Evolutionary conservation across 2,329 filamentous ascomycete genomes (phyloP).

Genomic region (Geosmithia putterillii): DNA sequence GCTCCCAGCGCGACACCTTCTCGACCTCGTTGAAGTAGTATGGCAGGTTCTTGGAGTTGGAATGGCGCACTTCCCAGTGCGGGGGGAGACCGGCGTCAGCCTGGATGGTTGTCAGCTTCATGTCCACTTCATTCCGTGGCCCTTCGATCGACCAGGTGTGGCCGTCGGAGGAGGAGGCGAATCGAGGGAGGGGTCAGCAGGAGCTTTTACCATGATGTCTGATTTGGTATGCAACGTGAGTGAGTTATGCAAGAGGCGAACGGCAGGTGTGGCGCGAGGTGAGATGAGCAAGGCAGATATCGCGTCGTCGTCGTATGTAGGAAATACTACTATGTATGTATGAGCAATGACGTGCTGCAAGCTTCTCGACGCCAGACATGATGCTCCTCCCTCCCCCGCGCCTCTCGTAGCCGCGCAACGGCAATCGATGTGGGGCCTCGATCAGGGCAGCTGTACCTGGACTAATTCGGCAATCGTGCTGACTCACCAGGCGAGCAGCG

Average conservation of each 20-base stretch:
- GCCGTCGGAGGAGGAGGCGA: neutral
- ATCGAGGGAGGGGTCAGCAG: neutral
- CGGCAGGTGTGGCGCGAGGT: too few relatives aligned
- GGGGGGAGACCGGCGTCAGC: conserved; percentile 69
- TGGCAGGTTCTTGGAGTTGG: conserved; percentile 94
- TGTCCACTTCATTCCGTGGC: too few relatives aligned
- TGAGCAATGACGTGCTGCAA: neutral
- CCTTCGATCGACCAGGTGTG: too few relatives aligned
- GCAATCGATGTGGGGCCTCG: neutral
- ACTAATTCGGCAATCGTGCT: too few relatives aligned
- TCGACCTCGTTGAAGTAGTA: conserved; percentile 93
- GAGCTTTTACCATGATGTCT: neutral
- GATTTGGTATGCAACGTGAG: neutral
- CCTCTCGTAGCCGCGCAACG: neutral
- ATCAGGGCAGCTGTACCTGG: neutral
- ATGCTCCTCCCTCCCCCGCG: neutral
- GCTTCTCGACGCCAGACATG: neutral
- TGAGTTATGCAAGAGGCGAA: neutral
- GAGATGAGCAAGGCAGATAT: too few relatives aligned
- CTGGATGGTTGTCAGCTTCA: too few relatives aligned
- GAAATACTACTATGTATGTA: too few relatives aligned
- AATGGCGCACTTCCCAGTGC: conserved; percentile 93
- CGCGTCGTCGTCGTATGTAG: too few relatives aligned
- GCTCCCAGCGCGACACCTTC: conserved; percentile 91
- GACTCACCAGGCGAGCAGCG: too few relatives aligned